Conservation (phyloP, 169 alveolate genomes). For the Fabrea salina region DNA sequence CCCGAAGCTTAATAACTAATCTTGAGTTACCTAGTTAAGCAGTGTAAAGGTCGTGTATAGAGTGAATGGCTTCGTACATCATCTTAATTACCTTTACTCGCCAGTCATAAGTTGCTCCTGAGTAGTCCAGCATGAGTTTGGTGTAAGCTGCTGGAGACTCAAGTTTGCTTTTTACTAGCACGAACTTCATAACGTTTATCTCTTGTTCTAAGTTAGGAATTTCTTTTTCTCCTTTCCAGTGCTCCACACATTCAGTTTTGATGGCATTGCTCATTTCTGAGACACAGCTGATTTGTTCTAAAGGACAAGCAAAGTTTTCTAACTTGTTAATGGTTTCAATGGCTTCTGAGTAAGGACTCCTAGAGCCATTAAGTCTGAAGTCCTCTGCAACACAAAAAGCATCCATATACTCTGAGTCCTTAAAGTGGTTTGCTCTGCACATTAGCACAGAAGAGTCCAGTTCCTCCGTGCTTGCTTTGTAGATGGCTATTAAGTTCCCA, state of each 20-base stretch:
- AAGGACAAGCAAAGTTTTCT: constrained; percentile 41
- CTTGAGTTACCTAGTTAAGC: no score
- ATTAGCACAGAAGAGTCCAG: constrained; percentile 1
- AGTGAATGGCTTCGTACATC: no score
- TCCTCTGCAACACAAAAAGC: neutral
- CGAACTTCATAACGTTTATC: neutral
- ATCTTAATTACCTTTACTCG: no score
- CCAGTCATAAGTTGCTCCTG: no score
- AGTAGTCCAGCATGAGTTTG: no score
- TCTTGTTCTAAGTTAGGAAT: neutral
- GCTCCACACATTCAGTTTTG: constrained; percentile 54
- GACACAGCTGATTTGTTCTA: constrained; percentile 47
- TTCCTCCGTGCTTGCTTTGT: constrained; percentile 36
- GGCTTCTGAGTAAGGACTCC: constrained; percentile 51
- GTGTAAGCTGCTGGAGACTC: no score
- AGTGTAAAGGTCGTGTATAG: no score
- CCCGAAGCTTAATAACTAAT: no score
- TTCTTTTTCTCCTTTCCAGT: constrained; percentile 54
- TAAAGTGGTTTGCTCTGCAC: constrained; percentile 31
- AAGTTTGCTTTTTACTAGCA: neutral
- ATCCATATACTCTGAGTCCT: constrained; percentile 24
- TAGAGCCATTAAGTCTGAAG: neutral
- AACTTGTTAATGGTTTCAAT: constrained; percentile 40
- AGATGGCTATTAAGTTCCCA: neutral
- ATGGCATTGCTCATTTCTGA: constrained; percentile 34